Base-by-base conservation (phyloP, 176 grass and related monocot species). In the Raddia distichophylla region DNA sequence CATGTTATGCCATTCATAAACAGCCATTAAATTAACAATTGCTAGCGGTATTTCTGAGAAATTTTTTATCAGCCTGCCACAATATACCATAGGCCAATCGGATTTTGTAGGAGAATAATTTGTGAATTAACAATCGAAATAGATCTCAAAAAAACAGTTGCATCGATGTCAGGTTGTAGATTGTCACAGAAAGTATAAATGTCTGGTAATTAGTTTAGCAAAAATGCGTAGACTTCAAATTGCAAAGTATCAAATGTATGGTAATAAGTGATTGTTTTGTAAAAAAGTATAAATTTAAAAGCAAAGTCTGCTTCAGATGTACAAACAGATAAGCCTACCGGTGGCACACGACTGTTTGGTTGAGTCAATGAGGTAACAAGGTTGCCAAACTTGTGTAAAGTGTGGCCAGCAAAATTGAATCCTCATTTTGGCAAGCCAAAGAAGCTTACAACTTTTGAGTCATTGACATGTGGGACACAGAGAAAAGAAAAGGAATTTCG, bases 291-390 rank as follows among this genome's bases (percentile, higher is more conserved):
- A 51, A 80, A 55, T 10, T 68, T 7, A 3, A 16, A 67, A 12
- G 64, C 77, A 16, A 20, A 17, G 57, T 17, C 61, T 51, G 61
- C 27, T 59, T 74, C 69, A 27, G 53, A 63, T 76, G 66, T 43
- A 82, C 20, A 55, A 65, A 60, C 48, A 80, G 46, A 66, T 22
- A 86, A 6, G 76, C 49, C 51, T 18, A 74, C 22, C 42, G 48
- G 35, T 1, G 19, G 37, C 37, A 40, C 37, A 40, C 37, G 37
- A 2, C 37, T 40, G 37, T 40, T 40, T 40, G 37, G 37, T 40
- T 40, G 4, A 40, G 4, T 5, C 37, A 5, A 3, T 40, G 0
- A 40, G 37, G 37, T 40, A 40, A 2, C 37, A 5, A 40, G 4
- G 37, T 51, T 11, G 3, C 11, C 3, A 51, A 51, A 51, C 11